Percentiles rank a stretch among this genome's conserved stretches.
phyloP scores from a whole-genome alignment of 306 rosid species.

The Mimosa pudica region DNA sequence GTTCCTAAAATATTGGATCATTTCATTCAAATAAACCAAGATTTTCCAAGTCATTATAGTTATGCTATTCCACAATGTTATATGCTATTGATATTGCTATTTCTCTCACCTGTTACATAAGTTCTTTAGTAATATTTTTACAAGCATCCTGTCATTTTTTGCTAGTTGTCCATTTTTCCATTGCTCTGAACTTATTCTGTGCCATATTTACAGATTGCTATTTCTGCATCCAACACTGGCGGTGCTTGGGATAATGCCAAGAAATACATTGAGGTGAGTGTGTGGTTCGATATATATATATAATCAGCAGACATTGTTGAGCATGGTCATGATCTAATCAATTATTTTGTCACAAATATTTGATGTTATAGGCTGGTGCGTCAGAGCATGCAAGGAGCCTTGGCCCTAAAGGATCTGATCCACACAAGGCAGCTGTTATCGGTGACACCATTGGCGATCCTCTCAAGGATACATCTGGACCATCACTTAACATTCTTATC shows the following conservation, averaged over 20 bases:
- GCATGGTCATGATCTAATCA: neutral
- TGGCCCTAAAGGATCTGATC: constrained; percentile 76
- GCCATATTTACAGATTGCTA: constrained; percentile 50
- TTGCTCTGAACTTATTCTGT: constrained; percentile 1
- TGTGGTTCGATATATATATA: neutral
- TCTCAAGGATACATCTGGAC: constrained; percentile 77
- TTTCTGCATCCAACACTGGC: constrained; percentile 81
- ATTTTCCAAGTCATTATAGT: neutral
- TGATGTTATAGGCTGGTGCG: constrained; percentile 56
- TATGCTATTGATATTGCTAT: neutral
- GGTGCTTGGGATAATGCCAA: constrained; percentile 86
- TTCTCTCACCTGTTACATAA: too few species aligned
- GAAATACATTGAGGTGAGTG: constrained; percentile 68
- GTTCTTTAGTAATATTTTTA: neutral
- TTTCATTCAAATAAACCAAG: neutral
- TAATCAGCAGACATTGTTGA: neutral
- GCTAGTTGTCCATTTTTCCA: neutral
- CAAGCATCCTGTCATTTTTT: neutral
- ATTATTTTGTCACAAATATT: neutral
- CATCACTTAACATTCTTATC: constrained; percentile 75
- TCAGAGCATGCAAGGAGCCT: constrained; percentile 72
- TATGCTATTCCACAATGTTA: neutral
- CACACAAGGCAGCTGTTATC: constrained; percentile 76
- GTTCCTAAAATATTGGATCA: neutral
- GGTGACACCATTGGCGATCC: constrained; percentile 81